Evolutionary conservation across 208 protist species (phyloP).

Genomic region (Phytomonas francai): DNA sequence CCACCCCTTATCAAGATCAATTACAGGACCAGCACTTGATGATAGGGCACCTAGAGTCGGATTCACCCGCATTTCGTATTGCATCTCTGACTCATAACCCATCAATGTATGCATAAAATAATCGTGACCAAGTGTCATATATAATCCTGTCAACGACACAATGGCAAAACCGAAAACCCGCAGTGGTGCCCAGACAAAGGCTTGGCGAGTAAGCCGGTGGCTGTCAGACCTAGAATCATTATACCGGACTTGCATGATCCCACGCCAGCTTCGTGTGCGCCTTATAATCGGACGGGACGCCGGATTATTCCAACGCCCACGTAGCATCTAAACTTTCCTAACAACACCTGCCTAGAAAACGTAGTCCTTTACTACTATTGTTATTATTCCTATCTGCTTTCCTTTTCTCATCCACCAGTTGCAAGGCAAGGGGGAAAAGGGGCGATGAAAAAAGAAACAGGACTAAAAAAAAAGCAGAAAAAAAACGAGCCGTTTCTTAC

Average conservation of each 20-base stretch:
- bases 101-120: conserved; percentile 73
- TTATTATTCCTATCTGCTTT: neutral
- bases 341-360: neutral
- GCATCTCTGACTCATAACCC: conserved; percentile 88
- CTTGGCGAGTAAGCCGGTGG: conserved; percentile 22
- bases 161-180: neutral
- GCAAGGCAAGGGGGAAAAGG: neutral
- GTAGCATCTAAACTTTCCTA: neutral
- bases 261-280: conserved; percentile 83
- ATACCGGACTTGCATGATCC: conserved; percentile 83
- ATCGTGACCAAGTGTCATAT: conserved; percentile 77
- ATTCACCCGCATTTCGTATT: conserved; percentile 82
- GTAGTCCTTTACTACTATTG: neutral
- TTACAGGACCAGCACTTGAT: neutral
- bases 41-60: conserved; percentile 16
- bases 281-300: conserved; percentile 60
- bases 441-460: neutral
- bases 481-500: neutral
- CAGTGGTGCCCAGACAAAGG: conserved; percentile 14
- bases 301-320: conserved; percentile 1
- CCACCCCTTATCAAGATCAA: conserved; percentile 19
- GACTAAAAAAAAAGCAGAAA: neutral
- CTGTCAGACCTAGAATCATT: conserved; percentile 31
- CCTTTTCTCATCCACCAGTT: neutral
- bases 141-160: conserved; percentile 25